Base-by-base conservation (phyloP, 2,329 filamentous ascomycete genomes). In the Dendryphion nanum region DNA sequence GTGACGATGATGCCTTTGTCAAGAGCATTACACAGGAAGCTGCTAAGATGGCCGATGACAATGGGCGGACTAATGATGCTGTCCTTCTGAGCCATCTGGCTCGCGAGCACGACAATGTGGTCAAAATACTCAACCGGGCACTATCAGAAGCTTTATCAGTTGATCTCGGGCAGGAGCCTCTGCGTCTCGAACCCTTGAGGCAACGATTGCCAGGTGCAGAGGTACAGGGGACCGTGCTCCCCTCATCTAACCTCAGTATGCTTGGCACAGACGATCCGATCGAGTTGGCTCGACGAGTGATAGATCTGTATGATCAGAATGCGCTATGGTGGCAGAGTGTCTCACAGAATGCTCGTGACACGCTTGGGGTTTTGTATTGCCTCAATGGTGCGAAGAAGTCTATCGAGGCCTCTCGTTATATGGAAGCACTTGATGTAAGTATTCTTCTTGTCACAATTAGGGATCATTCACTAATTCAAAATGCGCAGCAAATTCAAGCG, bases 61-160 rank as follows among this genome's bases (percentile, higher is more conserved):
- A 91, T 55, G 91, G 93, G 26, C 81, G 94, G 34, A 89, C 85
- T 2, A 94, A 91, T 1, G 93, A 98, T 66, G 90, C 94, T 2
- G 91, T 97, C 12, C 76, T 98, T 35, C 76, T 98, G 35, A 97
- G 95, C 65, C 91, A 98, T 64, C 76, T 98, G 30, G 91, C 93
- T 0, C 88, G 89, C 57, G 90, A 98, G 64, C 97, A 95, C 63
- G 89, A 98, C 63, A 89, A 83, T 37, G 94, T 97, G n/a, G 82
- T 96, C 30, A 74, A 79, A 18, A 91, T 97, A 49, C 81, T 97
- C 58, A 95, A 90, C 67, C 85, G 89, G 26, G 85, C 90, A 3
- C 76, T 98, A 23, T 94, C 90, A 39, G 89, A 97, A 65, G 87
- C 89, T 30, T 82, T 97, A 42, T 85, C 88, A 10, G 77, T 91